These are phyloP conservation scores for Alternaria sp. DNA, from an alignment of 2,329 filamentous ascomycete genomes.

Conservation along the genomic window DNA sequence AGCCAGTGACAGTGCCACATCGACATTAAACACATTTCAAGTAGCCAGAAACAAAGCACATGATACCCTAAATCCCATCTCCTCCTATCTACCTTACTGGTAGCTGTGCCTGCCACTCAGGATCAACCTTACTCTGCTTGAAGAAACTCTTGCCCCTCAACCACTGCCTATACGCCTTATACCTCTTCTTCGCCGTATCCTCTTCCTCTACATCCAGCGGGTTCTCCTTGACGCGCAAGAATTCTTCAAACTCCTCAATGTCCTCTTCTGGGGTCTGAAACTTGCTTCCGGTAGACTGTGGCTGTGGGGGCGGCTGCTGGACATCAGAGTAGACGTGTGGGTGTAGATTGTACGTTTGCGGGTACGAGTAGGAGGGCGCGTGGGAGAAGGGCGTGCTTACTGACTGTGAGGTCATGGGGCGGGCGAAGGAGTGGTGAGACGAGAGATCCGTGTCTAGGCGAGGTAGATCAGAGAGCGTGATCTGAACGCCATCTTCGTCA, in stretches of 20 bases:
- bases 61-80: not conserved
- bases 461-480: constrained; percentile 24
- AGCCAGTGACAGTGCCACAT: not conserved
- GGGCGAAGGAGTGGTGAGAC: constrained; percentile 38
- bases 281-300: constrained; percentile 39
- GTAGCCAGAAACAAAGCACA: not conserved
- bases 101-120: constrained; percentile 54
- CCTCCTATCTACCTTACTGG: constrained; percentile 37
- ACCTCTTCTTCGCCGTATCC: constrained; percentile 89
- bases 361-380: constrained; percentile 37
- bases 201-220: constrained; percentile 88
- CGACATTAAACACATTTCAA: not conserved
- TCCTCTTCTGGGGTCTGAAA: constrained; percentile 69
- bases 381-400: constrained; percentile 47
- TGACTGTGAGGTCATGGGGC: constrained; percentile 39
- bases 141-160: constrained; percentile 93
- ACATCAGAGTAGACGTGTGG: constrained; percentile 24
- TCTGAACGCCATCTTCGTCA: constrained; percentile 27
- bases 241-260: constrained; percentile 76
- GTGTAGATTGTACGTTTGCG: constrained; percentile 28
- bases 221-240: constrained; percentile 79
- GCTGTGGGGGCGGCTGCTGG: constrained; percentile 12
- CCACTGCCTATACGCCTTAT: constrained; percentile 97
- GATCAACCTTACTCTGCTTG: constrained; percentile 75
- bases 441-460: constrained; percentile 36